Conservation (phyloP, 1,284 basidiomycete genomes). For the Leccinum griseonigrum region DNA sequence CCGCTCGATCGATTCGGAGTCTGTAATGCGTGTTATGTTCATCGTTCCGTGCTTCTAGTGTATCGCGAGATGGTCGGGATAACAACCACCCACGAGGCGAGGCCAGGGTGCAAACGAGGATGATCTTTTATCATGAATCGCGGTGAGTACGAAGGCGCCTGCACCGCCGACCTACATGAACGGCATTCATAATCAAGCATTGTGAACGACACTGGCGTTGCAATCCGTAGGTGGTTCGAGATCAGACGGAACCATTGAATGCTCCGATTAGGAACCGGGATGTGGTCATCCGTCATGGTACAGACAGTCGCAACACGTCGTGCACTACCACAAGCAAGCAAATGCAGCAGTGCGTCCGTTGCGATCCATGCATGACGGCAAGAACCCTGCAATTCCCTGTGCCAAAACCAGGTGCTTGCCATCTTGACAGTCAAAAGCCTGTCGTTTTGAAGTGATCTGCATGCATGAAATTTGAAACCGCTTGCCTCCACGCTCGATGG, state of each 20-base stretch:
- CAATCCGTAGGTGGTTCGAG: neutral
- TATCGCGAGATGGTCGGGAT: neutral
- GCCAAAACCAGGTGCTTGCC: neutral
- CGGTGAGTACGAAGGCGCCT: neutral
- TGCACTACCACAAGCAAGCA: neutral
- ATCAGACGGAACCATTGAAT: neutral
- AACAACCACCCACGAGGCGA: conserved; percentile 2
- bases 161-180: neutral
- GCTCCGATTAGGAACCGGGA: conserved; percentile 6
- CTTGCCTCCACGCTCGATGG: conserved; percentile 68
- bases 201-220: neutral
- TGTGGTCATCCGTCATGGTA: neutral
- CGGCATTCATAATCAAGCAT: neutral
- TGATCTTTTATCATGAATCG: neutral
- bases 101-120: neutral
- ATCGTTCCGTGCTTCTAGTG: neutral
- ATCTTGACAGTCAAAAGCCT: neutral
- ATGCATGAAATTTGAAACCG: conserved; percentile 50
- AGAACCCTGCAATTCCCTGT: conserved; percentile 14
- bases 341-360: neutral
- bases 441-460: neutral
- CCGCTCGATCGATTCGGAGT: neutral
- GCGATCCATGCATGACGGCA: conserved; percentile 1
- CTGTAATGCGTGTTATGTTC: neutral
- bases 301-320: conserved; percentile 10